A percentile compares a stretch with the other conserved stretches of the same genome.
Conservation (phyloP, 2,329 filamentous ascomycete genomes). For the Venturia aucupariae region DNA sequence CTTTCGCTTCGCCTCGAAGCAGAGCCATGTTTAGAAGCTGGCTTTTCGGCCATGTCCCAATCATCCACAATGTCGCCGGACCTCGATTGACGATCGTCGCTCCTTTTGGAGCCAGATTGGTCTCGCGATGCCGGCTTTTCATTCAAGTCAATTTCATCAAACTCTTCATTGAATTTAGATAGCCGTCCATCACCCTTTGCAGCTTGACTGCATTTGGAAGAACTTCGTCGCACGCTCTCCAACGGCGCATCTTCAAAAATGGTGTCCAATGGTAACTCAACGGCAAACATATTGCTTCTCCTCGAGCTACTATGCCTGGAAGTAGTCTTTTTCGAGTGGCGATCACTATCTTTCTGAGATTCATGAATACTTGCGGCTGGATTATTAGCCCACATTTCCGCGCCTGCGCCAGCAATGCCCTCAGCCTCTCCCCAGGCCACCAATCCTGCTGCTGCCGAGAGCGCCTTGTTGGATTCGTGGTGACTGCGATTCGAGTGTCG, state of each 20-base stretch:
- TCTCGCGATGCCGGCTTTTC: background rate
- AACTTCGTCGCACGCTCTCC: background rate
- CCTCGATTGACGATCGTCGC: background rate
- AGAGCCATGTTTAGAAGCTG: background rate
- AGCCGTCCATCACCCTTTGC: background rate
- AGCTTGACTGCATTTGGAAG: background rate
- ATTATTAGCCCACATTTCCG: background rate
- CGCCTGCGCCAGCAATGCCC: background rate
- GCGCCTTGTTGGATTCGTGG: background rate
- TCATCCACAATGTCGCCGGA: background rate
- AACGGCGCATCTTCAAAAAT: conserved; percentile 6
- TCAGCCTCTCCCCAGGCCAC: background rate
- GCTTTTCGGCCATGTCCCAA: background rate
- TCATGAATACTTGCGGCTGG: background rate
- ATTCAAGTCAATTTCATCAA: background rate
- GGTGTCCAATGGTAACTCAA: background rate
- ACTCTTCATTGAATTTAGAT: background rate
- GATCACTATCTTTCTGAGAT: background rate
- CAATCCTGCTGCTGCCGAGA: background rate
- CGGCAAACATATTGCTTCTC: background rate
- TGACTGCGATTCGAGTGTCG: background rate
- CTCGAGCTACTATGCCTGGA: conserved; percentile 5
- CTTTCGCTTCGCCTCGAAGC: too few species aligned
- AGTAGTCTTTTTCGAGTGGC: background rate
- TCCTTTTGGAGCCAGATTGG: background rate